Conservation (phyloP, 495 filamentous ascomycete genomes). For the Lasiosphaeria hispida region DNA sequence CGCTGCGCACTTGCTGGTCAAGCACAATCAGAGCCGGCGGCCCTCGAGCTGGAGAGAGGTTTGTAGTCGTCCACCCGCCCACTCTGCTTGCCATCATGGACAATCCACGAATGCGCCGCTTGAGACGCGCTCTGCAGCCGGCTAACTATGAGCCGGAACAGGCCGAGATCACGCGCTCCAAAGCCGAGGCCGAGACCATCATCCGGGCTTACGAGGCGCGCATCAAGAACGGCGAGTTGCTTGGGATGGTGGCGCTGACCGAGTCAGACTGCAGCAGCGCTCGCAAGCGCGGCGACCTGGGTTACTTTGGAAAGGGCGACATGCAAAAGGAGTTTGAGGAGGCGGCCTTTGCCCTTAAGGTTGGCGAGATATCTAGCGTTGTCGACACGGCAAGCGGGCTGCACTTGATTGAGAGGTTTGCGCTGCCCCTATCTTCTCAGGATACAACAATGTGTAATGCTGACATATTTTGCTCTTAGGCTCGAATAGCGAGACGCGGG, state of each 20-base stretch:
- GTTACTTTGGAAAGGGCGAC: constrained; percentile 87
- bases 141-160: constrained; percentile 17
- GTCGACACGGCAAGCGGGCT: constrained; percentile 92
- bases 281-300: constrained; percentile 89
- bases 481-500: background rate
- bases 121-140: background rate
- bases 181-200: constrained; percentile 79
- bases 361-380: constrained; percentile 77
- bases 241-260: constrained; percentile 78
- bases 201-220: constrained; percentile 68
- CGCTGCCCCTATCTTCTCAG: background rate
- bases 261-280: constrained; percentile 96
- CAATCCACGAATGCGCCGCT: too few relatives aligned
- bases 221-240: constrained; percentile 65
- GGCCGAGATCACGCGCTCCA: constrained; percentile 79
- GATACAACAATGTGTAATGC: background rate
- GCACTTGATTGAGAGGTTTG: constrained; percentile 92
- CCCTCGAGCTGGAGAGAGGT: constrained; percentile 89
- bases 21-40: constrained; percentile 82
- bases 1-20: constrained; percentile 84
- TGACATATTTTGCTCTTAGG: constrained; percentile 6
- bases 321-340: constrained; percentile 99
- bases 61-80: too few relatives aligned
- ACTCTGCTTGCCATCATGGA: too few relatives aligned
- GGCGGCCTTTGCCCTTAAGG: constrained; percentile 80